Base-by-base conservation (phyloP, 495 filamentous ascomycete genomes). In the Talaromyces wortmannii region DNA sequence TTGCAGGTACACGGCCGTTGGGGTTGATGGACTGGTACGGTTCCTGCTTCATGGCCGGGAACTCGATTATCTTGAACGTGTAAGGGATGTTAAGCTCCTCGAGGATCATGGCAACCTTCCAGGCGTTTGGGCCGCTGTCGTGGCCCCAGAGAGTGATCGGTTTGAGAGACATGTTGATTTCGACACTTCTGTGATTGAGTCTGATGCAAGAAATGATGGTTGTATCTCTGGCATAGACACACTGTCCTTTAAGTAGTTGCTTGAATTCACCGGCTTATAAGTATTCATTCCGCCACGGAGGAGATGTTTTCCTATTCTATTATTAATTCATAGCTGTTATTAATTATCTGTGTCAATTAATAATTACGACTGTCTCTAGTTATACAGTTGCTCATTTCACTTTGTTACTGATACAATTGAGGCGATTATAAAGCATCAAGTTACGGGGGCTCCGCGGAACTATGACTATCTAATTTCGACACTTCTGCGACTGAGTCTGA, bases 1-100 rank as follows among this genome's bases (percentile, higher is more conserved):
- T 82, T 46, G 76, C 70, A 33, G 78, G 77, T 47, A 75, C 61
- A 12, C 89, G 85, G 50, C 87, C 88, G 67, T 91, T 91, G 57
- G 85, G 86, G 65, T 89, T 91, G 72, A 87, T 59, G 11, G 70
- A 68, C 7, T 70, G 62, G 66, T 71, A 91, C 0, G 69, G 65
- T 11, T 72, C 66, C 31, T 74, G 63, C 68, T 91, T 91, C 59
- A 86, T 65, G 3, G 83, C 79, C 8, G 59, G 30, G 52, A 80
- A 73, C 13, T 69, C 58, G 42, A 83, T 29, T 3, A 55, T 29
- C 11, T 73, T 71, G 48, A 66, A 59, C 36, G 77, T 70, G 64
- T 83, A 83, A 4, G 81, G 77, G 8, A 91, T 55, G 6, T 60
- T 60, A 43, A 92, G 84, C 59, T 88, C 85, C 40, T 83, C 67